phyloP scores from a whole-genome alignment of 2,329 filamentous ascomycete species.

The Pseudophaeomoniella oleicola region DNA sequence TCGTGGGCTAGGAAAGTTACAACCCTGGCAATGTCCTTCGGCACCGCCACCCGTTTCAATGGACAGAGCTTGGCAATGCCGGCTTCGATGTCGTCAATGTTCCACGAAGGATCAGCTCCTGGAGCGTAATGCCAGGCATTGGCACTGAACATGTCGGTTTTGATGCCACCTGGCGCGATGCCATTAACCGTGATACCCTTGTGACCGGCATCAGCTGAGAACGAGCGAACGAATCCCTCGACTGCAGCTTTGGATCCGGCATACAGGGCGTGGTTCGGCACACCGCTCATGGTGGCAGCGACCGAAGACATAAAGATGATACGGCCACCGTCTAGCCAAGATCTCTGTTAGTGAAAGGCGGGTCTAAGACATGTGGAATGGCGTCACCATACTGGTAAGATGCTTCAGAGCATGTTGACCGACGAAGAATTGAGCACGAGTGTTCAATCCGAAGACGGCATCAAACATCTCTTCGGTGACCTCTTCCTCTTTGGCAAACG shows the following conservation, averaged over 20 bases:
- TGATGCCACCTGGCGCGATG: constrained; percentile 58
- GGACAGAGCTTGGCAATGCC: constrained; percentile 43
- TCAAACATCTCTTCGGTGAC: constrained; percentile 48
- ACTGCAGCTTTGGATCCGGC: constrained; percentile 59
- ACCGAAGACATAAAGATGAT: constrained; percentile 42
- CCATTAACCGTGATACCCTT: constrained; percentile 58
- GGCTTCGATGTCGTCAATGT: constrained; percentile 40
- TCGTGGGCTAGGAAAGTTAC: constrained; percentile 41
- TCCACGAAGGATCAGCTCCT: constrained; percentile 30
- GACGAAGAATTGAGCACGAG: constrained; percentile 49
- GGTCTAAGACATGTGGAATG: constrained; percentile 33
- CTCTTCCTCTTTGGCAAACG: constrained; percentile 52
- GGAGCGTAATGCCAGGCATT: constrained; percentile 54
- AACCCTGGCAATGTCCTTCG: constrained; percentile 44
- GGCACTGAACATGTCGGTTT: constrained; percentile 63
- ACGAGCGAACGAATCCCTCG: constrained; percentile 57
- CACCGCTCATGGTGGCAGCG: constrained; percentile 46
- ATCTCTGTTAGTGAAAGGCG: constrained; percentile 38
- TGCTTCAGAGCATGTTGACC: constrained; percentile 57
- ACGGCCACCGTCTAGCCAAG: constrained; percentile 31
- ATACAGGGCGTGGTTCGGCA: constrained; percentile 57
- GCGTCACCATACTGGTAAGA: constrained; percentile 42
- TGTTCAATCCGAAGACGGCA: constrained; percentile 47
- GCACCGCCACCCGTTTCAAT: constrained; percentile 43
- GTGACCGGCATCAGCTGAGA: constrained; percentile 56